Percentiles rank a stretch among this genome's conserved stretches.
These are phyloP conservation scores for Abelmoschus esculentus DNA, from an alignment of 345 rosid genomes.

Conservation along the genomic window DNA sequence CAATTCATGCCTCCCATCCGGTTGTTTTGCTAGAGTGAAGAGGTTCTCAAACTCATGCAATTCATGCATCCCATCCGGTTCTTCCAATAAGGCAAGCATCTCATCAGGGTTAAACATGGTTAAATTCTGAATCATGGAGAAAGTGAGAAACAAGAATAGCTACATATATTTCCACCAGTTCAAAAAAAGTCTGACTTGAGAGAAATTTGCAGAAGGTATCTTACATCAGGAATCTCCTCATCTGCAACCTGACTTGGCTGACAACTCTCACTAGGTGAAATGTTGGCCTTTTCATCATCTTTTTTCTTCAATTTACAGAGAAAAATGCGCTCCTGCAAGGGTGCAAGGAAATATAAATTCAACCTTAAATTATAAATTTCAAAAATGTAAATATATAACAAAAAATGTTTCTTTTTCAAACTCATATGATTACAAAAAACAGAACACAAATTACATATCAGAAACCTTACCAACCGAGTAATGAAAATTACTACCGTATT, in stretches of 20 bases:
- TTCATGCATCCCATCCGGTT: background rate
- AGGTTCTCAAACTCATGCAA: background rate
- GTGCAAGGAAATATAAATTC: too few relatives aligned
- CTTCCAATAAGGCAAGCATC: background rate
- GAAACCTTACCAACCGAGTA: too few relatives aligned
- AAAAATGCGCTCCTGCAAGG: constrained; percentile 3
- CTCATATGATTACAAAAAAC: too few relatives aligned
- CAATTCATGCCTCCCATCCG: background rate
- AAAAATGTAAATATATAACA: too few relatives aligned
- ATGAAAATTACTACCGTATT: too few relatives aligned
- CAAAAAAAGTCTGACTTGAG: background rate
- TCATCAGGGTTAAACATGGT: background rate
- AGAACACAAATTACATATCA: too few relatives aligned
- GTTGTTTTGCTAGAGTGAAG: background rate
- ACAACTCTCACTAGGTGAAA: background rate
- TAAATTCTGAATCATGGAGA: background rate
- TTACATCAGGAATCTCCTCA: background rate
- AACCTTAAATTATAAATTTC: too few relatives aligned
- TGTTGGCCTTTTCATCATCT: constrained; percentile 3
- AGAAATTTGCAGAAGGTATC: background rate
- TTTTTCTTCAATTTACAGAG: constrained; percentile 13
- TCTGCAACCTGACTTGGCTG: background rate
- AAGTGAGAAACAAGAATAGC: background rate
- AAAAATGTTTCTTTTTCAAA: too few relatives aligned
- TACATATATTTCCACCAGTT: background rate